phyloP scores from a whole-genome alignment of 2,329 filamentous ascomycete genomes.

The Rugonectria rugulosa region DNA sequence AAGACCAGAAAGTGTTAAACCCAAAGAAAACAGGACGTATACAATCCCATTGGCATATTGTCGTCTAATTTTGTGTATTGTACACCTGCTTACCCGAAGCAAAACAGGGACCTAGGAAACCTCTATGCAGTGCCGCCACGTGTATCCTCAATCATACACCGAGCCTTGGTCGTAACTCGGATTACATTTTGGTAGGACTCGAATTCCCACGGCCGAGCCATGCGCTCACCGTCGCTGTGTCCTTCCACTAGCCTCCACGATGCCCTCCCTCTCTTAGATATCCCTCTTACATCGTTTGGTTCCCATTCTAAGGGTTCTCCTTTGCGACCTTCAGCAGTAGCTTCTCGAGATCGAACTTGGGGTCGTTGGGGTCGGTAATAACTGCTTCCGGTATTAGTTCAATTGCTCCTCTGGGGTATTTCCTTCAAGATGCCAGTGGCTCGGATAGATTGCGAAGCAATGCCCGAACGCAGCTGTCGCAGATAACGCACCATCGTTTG shows the following conservation, averaged over 20 bases:
- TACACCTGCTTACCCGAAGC: slow-evolving; percentile 60
- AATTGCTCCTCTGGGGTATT: not conserved
- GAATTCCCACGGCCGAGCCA: slow-evolving; percentile 34
- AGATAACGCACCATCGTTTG: slow-evolving; percentile 43
- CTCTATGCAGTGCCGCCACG: slow-evolving; percentile 57
- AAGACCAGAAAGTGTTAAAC: slow-evolving; percentile 4
- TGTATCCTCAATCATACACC: slow-evolving; percentile 51
- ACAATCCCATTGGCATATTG: slow-evolving; percentile 34
- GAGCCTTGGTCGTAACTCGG: slow-evolving; percentile 42
- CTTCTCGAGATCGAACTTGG: slow-evolving; percentile 93
- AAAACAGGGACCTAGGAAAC: slow-evolving; percentile 54
- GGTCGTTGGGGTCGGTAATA: slow-evolving; percentile 74
- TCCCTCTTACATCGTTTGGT: slow-evolving; percentile 22
- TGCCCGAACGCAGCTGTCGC: not conserved
- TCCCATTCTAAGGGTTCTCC: slow-evolving; percentile 56
- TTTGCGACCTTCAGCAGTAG: slow-evolving; percentile 71
- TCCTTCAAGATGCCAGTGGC: not conserved
- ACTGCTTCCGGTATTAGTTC: slow-evolving; percentile 40
- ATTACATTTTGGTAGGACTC: slow-evolving; percentile 37
- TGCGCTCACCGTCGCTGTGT: slow-evolving; percentile 33
- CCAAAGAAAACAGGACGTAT: slow-evolving; percentile 20
- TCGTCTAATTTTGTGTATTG: slow-evolving; percentile 61
- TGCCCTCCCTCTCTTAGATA: slow-evolving; percentile 35
- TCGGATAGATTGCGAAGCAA: not conserved
- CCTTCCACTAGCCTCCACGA: slow-evolving; percentile 36